Evolutionary conservation across 768 basidiomycete species (phyloP).

Genomic region (Lyophyllum atratum): DNA sequence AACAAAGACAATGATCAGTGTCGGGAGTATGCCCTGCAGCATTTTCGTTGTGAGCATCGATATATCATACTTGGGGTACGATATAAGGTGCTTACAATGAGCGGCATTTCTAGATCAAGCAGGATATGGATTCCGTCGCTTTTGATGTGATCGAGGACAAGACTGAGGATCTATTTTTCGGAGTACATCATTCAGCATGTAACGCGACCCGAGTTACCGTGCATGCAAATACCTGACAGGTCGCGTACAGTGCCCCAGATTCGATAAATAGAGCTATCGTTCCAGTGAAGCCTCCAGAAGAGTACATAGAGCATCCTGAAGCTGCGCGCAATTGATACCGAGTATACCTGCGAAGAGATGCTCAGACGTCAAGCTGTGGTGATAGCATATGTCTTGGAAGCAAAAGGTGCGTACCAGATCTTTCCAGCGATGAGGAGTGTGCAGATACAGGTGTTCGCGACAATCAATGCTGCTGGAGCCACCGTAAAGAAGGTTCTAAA

Average conservation of each 20-base stretch:
- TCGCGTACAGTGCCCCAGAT: constrained; percentile 10
- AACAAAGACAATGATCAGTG: constrained; percentile 17
- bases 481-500: constrained; percentile 9
- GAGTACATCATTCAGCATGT: background rate
- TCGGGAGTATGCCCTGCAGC: constrained; percentile 18
- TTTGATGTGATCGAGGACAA: constrained; percentile 11
- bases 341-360: constrained; percentile 12
- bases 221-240: constrained; percentile 4
- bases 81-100: constrained; percentile 5
- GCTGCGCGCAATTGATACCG: constrained; percentile 1
- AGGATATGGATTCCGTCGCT: constrained; percentile 15
- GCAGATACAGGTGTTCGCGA: constrained; percentile 17
- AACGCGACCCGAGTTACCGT: background rate
- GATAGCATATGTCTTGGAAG: background rate
- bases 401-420: constrained; percentile 11
- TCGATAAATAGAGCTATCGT: constrained; percentile 15
- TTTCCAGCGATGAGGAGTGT: constrained; percentile 16
- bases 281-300: background rate
- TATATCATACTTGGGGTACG: too few relatives aligned
- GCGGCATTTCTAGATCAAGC: constrained; percentile 15
- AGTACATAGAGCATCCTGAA: background rate
- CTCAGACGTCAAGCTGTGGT: background rate
- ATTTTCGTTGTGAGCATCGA: background rate
- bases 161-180: constrained; percentile 6
- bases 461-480: constrained; percentile 8